Conservation (phyloP, 176 grass and related monocot genomes). For the Musa acuminata region DNA sequence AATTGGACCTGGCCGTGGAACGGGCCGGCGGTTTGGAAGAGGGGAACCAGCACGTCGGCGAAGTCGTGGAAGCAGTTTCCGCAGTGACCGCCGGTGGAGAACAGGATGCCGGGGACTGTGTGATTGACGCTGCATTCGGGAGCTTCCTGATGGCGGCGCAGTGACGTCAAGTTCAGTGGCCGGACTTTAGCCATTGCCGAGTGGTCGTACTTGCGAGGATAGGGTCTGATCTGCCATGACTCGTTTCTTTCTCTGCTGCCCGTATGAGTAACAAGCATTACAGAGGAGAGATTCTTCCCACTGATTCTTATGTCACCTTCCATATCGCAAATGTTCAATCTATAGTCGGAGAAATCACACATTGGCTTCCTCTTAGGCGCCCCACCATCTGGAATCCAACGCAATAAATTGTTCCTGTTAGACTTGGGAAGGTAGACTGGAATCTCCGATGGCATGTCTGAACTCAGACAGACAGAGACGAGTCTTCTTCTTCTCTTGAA, state of each 20-base stretch:
- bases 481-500: background rate
- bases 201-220: constrained; percentile 61
- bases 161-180: constrained; percentile 30
- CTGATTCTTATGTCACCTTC: constrained; percentile 42
- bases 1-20: constrained; percentile 61
- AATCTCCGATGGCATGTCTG: background rate
- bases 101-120: constrained; percentile 41
- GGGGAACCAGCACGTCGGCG: constrained; percentile 64
- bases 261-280: constrained; percentile 25
- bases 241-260: constrained; percentile 20
- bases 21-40: constrained; percentile 53
- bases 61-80: constrained; percentile 74
- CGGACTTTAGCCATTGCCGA: constrained; percentile 46
- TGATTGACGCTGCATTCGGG: constrained; percentile 48
- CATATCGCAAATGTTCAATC: constrained; percentile 53
- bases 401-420: background rate
- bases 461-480: background rate
- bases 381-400: background rate
- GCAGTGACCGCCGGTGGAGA: constrained; percentile 41
- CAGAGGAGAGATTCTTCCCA: constrained; percentile 30
- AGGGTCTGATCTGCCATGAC: constrained; percentile 60
- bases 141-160: constrained; percentile 8
- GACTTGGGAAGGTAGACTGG: too few species aligned
- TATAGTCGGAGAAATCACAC: constrained; percentile 45
- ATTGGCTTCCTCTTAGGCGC: constrained; percentile 23